A percentile compares a stretch with the other conserved stretches of the same genome.
phyloP scores from a whole-genome alignment of 2,329 filamentous ascomycete species.

The Corynespora cassiicola region DNA sequence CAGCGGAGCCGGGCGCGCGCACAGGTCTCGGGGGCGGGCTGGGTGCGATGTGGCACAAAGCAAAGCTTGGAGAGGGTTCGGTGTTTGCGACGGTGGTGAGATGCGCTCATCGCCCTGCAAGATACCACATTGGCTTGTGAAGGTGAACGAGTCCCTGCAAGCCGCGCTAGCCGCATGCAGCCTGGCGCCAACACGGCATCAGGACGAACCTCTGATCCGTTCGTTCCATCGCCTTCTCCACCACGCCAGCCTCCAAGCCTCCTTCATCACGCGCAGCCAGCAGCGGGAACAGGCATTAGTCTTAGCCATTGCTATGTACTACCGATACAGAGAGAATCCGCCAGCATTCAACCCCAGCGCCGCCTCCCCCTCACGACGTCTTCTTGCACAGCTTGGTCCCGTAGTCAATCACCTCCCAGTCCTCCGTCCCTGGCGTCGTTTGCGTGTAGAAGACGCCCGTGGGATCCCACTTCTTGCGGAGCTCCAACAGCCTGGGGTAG shows the following conservation, averaged over 20 bases:
- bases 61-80: too few species aligned
- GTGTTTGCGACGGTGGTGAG: too few species aligned
- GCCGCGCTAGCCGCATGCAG: constrained; percentile 17
- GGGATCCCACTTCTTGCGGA: constrained; percentile 42
- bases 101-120: too few species aligned
- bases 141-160: constrained; percentile 23
- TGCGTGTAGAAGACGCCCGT: constrained; percentile 41
- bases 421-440: constrained; percentile 43
- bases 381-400: constrained; percentile 44
- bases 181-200: constrained; percentile 18
- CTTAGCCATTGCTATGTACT: too few species aligned
- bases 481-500: constrained; percentile 36
- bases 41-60: constrained; percentile 1
- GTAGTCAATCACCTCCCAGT: constrained; percentile 40
- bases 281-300: too few species aligned
- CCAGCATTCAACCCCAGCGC: too few species aligned
- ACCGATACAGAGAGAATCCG: too few species aligned
- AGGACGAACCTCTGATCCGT: too few species aligned
- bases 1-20: not conserved
- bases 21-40: not conserved
- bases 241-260: constrained; percentile 10
- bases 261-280: not conserved
- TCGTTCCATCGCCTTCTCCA: too few species aligned
- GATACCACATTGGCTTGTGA: constrained; percentile 30
- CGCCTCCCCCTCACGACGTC: constrained; percentile 5